These are phyloP conservation scores for Gryganskiella cystojenkinii DNA, from an alignment of 192 early-diverging fungal genomes.

Conservation along the genomic window DNA sequence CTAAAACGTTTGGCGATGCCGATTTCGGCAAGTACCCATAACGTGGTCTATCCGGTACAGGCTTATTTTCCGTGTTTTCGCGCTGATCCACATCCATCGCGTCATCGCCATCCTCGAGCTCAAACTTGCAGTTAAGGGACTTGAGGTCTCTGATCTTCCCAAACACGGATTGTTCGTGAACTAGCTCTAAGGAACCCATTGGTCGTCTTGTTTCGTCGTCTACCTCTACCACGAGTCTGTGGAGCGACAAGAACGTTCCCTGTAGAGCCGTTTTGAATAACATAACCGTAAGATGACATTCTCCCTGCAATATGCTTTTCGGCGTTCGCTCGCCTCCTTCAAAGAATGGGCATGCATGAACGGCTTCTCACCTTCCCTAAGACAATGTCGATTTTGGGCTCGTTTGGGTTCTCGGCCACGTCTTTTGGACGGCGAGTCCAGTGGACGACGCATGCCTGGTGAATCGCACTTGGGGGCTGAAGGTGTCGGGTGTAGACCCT, in stretches of 20 bases:
- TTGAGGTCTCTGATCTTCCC: slow-evolving; percentile 57
- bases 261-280: background rate
- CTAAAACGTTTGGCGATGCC: slow-evolving; percentile 19
- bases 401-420: background rate
- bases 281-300: too few species aligned
- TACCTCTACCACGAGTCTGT: slow-evolving; percentile 14
- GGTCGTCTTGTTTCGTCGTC: slow-evolving; percentile 17
- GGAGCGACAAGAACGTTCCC: slow-evolving; percentile 34
- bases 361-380: slow-evolving; percentile 35
- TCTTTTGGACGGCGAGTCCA: slow-evolving; percentile 17
- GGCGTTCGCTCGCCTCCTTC: too few species aligned
- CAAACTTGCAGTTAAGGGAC: slow-evolving; percentile 34
- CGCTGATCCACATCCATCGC: background rate
- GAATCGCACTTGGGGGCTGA: slow-evolving; percentile 27
- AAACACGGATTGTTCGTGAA: slow-evolving; percentile 55
- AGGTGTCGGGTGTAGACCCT: slow-evolving; percentile 40
- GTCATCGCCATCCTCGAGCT: slow-evolving; percentile 9
- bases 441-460: slow-evolving; percentile 38
- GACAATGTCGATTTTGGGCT: slow-evolving; percentile 25
- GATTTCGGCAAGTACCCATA: slow-evolving; percentile 28
- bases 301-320: background rate
- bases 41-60: slow-evolving; percentile 14
- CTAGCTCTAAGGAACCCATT: slow-evolving; percentile 21
- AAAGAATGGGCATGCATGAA: background rate
- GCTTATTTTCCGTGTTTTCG: background rate